Evolutionary conservation across 768 basidiomycete species (phyloP).

Genomic region (Mycena albidolilacea): DNA sequence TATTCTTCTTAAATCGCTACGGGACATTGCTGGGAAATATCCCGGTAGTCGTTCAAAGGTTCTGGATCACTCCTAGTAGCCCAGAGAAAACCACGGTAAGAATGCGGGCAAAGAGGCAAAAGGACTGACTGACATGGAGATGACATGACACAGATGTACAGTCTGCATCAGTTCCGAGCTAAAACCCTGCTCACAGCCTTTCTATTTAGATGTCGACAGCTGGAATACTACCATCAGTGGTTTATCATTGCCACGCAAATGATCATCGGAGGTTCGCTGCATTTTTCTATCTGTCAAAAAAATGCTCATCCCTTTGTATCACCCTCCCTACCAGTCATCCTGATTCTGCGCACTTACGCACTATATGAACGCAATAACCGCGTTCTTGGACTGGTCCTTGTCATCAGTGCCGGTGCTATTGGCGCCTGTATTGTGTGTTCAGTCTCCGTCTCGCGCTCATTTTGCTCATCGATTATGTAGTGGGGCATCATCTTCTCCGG

Average conservation of each 20-base stretch:
- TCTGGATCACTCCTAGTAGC: constrained; percentile 39
- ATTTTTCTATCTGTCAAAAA: background rate
- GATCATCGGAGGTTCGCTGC: constrained; percentile 26
- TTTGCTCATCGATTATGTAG: background rate
- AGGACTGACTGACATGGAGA: background rate
- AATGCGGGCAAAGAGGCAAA: background rate
- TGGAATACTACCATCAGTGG: constrained; percentile 30
- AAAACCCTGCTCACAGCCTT: background rate
- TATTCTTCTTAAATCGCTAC: constrained; percentile 57
- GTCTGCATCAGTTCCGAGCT: background rate
- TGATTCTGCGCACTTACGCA: constrained; percentile 32
- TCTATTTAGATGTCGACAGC: background rate
- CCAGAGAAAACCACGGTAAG: constrained; percentile 13
- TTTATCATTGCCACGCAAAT: constrained; percentile 28
- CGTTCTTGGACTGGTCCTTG: constrained; percentile 15
- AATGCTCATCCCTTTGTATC: background rate
- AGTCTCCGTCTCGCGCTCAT: background rate
- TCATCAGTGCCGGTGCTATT: background rate
- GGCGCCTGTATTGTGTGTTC: constrained; percentile 21
- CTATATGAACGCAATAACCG: constrained; percentile 25
- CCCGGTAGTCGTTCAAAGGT: constrained; percentile 45
- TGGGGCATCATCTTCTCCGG: constrained; percentile 13
- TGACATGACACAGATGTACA: constrained; percentile 13
- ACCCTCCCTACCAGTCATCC: constrained; percentile 13
- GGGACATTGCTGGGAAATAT: constrained; percentile 49